phyloP scores from a whole-genome alignment of 345 rosid species.

The Bretschneidera sinensis region DNA sequence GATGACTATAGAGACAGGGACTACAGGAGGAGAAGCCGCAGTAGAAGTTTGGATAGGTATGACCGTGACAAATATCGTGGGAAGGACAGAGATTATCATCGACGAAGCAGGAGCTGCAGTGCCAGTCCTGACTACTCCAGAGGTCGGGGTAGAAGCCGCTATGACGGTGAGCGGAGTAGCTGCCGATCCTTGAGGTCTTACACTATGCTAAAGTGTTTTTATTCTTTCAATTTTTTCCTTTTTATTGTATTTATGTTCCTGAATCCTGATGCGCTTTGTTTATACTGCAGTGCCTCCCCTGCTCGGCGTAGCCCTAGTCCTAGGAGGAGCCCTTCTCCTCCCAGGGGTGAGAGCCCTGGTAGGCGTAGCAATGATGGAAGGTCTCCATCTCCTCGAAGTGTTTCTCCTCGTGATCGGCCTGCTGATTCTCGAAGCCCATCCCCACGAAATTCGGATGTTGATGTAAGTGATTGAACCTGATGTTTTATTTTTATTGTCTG shows the following conservation, averaged over 20 bases:
- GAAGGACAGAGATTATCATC: conserved; percentile 44
- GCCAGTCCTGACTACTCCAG: conserved; percentile 41
- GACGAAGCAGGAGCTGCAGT: conserved; percentile 56
- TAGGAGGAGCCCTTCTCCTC: conserved; percentile 30
- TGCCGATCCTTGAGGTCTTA: conserved; percentile 53
- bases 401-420: conserved; percentile 33
- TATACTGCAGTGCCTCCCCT: conserved; percentile 46
- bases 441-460: conserved; percentile 33
- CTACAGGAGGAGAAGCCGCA: conserved; percentile 46
- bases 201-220: not conserved
- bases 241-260: not conserved
- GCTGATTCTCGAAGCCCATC: conserved; percentile 44
- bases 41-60: conserved; percentile 48
- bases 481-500: not conserved
- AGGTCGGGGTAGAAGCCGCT: conserved; percentile 46
- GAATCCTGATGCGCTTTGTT: conserved; percentile 5
- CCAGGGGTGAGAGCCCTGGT: conserved; percentile 34
- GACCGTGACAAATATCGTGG: conserved; percentile 47
- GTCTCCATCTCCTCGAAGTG: conserved; percentile 43
- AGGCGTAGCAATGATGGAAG: conserved; percentile 28
- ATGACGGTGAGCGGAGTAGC: conserved; percentile 44
- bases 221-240: not conserved
- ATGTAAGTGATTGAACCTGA: conserved; percentile 27
- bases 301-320: conserved; percentile 39
- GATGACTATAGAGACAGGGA: conserved; percentile 44